These are phyloP conservation scores for Zizania latifolia DNA, from an alignment of 176 grass and related monocot species.

Conservation along the genomic window DNA sequence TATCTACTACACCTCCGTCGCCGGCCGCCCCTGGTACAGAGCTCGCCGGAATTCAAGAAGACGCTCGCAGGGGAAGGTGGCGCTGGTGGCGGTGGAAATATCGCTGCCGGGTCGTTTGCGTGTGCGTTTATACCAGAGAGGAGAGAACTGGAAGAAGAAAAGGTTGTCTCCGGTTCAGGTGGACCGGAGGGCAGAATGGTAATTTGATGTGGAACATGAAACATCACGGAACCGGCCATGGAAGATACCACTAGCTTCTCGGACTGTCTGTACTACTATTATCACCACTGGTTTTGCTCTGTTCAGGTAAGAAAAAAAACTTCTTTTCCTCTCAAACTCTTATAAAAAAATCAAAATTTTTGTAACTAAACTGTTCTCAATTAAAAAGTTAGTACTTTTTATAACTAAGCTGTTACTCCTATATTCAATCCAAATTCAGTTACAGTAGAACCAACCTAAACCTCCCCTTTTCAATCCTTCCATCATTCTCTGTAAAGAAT, in stretches of 20 bases:
- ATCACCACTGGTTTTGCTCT: background rate
- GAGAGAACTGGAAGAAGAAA: no score
- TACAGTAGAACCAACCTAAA: no score
- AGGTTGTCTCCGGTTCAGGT: background rate
- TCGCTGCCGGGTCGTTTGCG: background rate
- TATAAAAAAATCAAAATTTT: no score
- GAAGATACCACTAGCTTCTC: background rate
- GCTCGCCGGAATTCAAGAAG: background rate
- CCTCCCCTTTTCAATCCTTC: no score
- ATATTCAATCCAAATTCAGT: no score
- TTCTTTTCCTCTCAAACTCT: no score
- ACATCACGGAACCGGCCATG: background rate
- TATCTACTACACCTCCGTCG: background rate
- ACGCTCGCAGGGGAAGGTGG: background rate
- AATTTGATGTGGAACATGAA: background rate
- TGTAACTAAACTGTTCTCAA: no score
- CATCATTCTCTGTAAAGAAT: no score
- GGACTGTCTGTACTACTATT: background rate
- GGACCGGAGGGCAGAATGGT: constrained; percentile 13
- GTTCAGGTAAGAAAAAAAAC: no score
- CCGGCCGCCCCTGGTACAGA: background rate
- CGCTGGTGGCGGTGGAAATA: background rate
- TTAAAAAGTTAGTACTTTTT: no score
- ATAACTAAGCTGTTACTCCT: no score
- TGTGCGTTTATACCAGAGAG: constrained; percentile 37